Percentiles rank a stretch among this genome's conserved stretches.
Conservation (phyloP, 345 rosid species). For the Populus tremula region DNA sequence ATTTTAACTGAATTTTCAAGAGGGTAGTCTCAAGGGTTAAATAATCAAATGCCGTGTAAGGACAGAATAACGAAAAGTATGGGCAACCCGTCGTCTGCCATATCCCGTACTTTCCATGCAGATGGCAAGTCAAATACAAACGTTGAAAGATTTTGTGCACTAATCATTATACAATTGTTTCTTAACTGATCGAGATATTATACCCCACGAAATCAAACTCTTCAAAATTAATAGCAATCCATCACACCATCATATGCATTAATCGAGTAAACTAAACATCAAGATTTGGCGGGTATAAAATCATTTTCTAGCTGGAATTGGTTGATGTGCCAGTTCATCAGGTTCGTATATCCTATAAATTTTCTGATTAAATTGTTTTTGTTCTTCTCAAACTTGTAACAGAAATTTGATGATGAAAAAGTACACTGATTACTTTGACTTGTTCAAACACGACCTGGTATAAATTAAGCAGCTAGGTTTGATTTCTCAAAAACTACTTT, state of each 20-base stretch:
- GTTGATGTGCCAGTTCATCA: slow-evolving; percentile 20
- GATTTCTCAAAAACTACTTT: neutral
- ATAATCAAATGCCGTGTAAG: slow-evolving; percentile 44
- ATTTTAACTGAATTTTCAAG: neutral
- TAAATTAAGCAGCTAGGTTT: slow-evolving; percentile 1
- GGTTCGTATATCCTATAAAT: neutral
- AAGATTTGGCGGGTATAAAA: slow-evolving; percentile 26
- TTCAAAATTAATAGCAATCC: slow-evolving; percentile 19
- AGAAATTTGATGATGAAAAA: slow-evolving; percentile 1
- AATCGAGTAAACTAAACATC: slow-evolving; percentile 20
- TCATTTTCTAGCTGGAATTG: slow-evolving; percentile 19
- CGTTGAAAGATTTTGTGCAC: slow-evolving; percentile 22
- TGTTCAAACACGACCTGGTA: neutral
- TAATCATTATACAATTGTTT: slow-evolving; percentile 23
- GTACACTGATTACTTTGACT: slow-evolving; percentile 4
- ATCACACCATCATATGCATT: slow-evolving; percentile 21
- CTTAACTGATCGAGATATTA: slow-evolving; percentile 53
- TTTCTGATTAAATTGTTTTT: neutral
- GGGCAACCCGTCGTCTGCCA: slow-evolving; percentile 41
- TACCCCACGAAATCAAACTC: slow-evolving; percentile 53
- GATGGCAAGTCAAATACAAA: slow-evolving; percentile 53
- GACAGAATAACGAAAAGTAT: slow-evolving; percentile 47
- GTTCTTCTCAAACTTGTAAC: neutral
- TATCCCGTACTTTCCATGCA: slow-evolving; percentile 35
- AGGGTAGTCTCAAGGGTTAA: slow-evolving; percentile 28